Base-by-base conservation (phyloP, 345 rosid species). In the Orychophragmus violaceus region DNA sequence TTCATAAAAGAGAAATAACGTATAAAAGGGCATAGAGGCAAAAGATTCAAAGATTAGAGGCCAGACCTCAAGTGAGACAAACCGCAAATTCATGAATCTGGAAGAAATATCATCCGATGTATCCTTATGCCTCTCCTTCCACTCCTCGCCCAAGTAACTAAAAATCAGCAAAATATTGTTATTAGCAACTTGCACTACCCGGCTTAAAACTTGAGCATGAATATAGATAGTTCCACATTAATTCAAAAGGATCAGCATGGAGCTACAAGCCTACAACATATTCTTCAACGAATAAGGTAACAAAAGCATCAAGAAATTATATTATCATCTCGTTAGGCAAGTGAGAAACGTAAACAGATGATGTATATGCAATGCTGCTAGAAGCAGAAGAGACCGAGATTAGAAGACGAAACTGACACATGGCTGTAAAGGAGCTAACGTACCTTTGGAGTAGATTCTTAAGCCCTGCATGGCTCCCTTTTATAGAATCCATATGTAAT, bases 401-500 rank as follows among this genome's bases (percentile, higher is more conserved):
- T 33, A 75, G 27, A 56, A 11, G 45, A 48, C 41, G 3, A 55
- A 42, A 62, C 19, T 14, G 19, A 49, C 16, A 18, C 18, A 39
- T 5, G 36, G 42, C 25, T 42, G 54, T 5, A 59, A 61, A 25
- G 69, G 49, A 56, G 77, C 61, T 53, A 49, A 35, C 54, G 64
- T 87, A 94, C 99, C 97, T 90, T 74, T 94, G 99, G 59, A 91
- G 76, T 28, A 94, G 95, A 77, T 82, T 87, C 75, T 94, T 88
- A 64, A 94, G 95, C 22, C 99, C 96, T 9, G 90, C 83, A 65
- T 94, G 99, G 71, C 85, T 94, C 74, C 99, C 99, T 91, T 72
- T 94, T 50, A 94, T 87, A 52, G 99, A 91, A 76, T 94, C 99
- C 99, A 94, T 90, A 69, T 94, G 99, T 78, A 94, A 72, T 69